Evolutionary conservation across 257 asterid species (phyloP), one percentile per base, ranked within the genome.

Genomic region (Cruciata laevipes): DNA sequence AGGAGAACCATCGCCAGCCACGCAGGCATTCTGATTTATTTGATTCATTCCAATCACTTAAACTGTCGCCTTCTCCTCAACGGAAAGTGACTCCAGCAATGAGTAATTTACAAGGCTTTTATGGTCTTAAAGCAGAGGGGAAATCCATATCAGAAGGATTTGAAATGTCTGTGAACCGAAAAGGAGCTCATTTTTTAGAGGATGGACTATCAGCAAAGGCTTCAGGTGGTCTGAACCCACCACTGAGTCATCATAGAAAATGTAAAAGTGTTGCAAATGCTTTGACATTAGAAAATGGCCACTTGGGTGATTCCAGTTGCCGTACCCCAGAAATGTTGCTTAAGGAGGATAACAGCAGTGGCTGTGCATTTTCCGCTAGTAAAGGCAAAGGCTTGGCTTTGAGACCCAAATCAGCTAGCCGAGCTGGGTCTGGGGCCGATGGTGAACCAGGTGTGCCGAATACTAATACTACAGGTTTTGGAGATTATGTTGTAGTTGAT

Each of bases 1-100:
- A 79, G 68, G 78, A 77, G 78, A 71, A 80, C 62, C 73, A 73
- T 49, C 69, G 83, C 52, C 55, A 47, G 55, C 69, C 55, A 52
- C 87, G 79, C 42, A 75, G 96, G 65, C 80, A 84, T 69, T 84
- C 98, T 63, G 93, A 89, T 77, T 21, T 91, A 38, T 89, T 83
- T 4, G 95, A 89, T 76, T 77, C 96, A 18, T 85, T 91, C 72
- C 90, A 78, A 61, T 91, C 98, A 13, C 76, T 89, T 72, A 87
- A 80, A 82, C 64, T 85, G 76, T 81, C 79, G 67, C 76, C 90
- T 65, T 71, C 89, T 56, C 77, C 95, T 13, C 86, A 77, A 65
- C 71, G 76, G 52, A 81, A 82, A 59, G 83, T 76, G 60, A 85
- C 95, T 58, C 85, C 86, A 6, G 89, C 95, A 61, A 82, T 77